Base-by-base conservation (phyloP, 2,329 filamentous ascomycete species). In the Monilinia polystroma region DNA sequence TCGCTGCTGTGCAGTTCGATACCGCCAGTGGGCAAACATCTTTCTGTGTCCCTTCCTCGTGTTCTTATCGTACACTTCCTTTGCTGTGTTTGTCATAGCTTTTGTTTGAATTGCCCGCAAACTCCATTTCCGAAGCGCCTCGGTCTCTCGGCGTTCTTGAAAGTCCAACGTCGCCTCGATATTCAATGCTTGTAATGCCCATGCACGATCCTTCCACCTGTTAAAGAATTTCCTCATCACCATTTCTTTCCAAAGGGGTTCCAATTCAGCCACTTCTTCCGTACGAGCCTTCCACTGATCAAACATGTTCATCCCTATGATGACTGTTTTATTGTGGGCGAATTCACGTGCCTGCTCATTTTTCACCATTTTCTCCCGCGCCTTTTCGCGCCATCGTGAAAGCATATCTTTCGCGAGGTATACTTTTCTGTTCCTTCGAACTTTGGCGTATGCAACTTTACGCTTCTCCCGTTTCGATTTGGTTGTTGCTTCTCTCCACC, bases 21-120 rank as follows among this genome's bases (percentile, higher is more conserved):
- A 71, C 52, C 68, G 72, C 76, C 76, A 77, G 57, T 77, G 74
- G 14, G 63, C 70, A 54, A 76, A 72, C 49, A 76, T 76, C 66
- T 73, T 76, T 59, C 75, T 74, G 66, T 76, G 75, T 38, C 69
- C 71, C 67, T 70, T 73, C 68, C 73, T 77, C 23, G 69, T 66
- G 67, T 74, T 75, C 68, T 73, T 76, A 55, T 77, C 74, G 7
- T 69, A 67, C 62, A 77, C 66, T 55, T 76, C 74, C 29, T 67
- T 56, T 32, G 74, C 74, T 60, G 72, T 73, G 45, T 72, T 73
- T 45, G 67, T 62, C 41, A 74, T 72, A 38, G 72, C 70, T 60
- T 70, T 68, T 55, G 72, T 18, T 56, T 75, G 73, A n/a, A 76
- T 71, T n/a, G 68, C 64, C 29, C 59, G 52, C 20, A 76, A 68